These are phyloP conservation scores for Neoboletus magnificus DNA, from an alignment of 768 basidiomycete species.

Conservation along the genomic window DNA sequence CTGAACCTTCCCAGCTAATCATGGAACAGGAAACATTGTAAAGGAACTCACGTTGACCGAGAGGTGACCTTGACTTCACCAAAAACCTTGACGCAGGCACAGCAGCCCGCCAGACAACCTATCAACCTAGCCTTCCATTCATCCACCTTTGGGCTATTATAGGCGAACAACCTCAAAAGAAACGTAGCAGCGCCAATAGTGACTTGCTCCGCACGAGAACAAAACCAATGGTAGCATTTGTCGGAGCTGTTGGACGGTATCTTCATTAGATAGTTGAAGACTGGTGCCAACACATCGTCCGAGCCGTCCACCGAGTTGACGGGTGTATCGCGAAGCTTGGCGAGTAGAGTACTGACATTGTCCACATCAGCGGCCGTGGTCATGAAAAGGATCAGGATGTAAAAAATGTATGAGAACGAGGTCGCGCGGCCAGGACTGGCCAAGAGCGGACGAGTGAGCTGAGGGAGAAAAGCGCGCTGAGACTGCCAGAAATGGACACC, in stretches of 20 bases:
- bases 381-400: conserved; percentile 17
- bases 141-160: conserved; percentile 53
- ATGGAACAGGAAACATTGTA: neutral
- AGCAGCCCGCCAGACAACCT: conserved; percentile 58
- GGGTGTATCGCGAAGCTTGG: conserved; percentile 55
- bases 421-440: neutral
- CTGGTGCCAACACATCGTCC: conserved; percentile 44
- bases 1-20: conserved; percentile 3
- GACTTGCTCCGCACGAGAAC: conserved; percentile 52
- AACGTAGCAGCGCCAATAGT: conserved; percentile 73
- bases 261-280: conserved; percentile 55
- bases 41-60: conserved; percentile 63
- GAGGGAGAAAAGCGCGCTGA: neutral
- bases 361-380: conserved; percentile 23
- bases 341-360: conserved; percentile 49
- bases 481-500: conserved; percentile 13
- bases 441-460: neutral
- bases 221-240: conserved; percentile 74
- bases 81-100: conserved; percentile 66
- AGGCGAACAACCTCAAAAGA: conserved; percentile 79
- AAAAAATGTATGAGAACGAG: neutral
- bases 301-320: conserved; percentile 47
- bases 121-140: conserved; percentile 61
- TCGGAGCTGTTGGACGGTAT: conserved; percentile 38
- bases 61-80: conserved; percentile 63